These are phyloP conservation scores for Ettlia oleoabundans DNA, from an alignment of 139 green algal genomes.

Conservation along the genomic window DNA sequence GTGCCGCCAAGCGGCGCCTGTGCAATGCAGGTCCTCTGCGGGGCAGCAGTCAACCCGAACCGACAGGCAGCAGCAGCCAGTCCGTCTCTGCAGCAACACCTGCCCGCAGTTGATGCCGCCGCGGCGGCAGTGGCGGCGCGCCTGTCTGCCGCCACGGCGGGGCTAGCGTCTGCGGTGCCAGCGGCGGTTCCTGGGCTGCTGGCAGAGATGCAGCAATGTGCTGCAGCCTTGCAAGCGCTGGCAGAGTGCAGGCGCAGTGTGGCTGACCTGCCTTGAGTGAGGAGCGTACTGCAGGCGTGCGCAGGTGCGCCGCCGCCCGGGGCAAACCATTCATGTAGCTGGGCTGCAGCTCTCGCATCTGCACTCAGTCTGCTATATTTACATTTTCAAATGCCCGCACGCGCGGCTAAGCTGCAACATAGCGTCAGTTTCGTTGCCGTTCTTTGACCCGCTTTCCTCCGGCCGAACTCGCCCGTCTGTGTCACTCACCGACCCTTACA, in stretches of 20 bases:
- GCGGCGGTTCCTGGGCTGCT: not conserved
- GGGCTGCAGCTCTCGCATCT: too few species aligned
- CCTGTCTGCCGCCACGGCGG: not conserved
- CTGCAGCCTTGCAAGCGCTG: slow-evolving; percentile 7
- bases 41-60: too few species aligned
- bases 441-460: not conserved
- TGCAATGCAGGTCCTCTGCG: too few species aligned
- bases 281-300: too few species aligned
- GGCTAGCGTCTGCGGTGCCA: too few species aligned
- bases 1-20: too few species aligned
- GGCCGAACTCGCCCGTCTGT: too few species aligned
- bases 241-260: not conserved
- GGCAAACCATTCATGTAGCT: too few species aligned
- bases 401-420: not conserved
- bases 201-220: slow-evolving; percentile 14
- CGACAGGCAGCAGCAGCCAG: not conserved
- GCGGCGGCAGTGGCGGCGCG: slow-evolving; percentile 5
- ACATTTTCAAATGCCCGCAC: not conserved
- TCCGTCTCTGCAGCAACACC: slow-evolving; percentile 1
- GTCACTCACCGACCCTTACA: not conserved
- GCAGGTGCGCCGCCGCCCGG: too few species aligned
- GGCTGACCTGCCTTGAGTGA: too few species aligned
- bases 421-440: not conserved
- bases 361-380: too few species aligned
- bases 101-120: not conserved